Evolutionary conservation across 139 green algal genomes (phyloP).

Genomic region (Micractinium sp.): DNA sequence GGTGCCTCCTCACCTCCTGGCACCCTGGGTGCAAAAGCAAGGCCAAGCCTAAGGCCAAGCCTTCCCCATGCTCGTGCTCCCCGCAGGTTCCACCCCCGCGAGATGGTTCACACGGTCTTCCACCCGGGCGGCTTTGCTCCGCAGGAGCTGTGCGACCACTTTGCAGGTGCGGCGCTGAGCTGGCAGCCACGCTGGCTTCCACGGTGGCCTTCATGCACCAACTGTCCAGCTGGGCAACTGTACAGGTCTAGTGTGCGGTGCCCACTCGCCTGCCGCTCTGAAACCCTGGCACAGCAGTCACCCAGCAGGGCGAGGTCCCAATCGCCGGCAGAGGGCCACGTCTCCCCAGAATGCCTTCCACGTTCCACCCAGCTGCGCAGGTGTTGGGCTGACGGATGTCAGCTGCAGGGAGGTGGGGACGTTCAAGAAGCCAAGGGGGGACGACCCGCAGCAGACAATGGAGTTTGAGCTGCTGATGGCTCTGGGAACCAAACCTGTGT

Average conservation of each 20-base stretch:
- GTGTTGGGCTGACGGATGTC: neutral
- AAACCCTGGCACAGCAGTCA: neutral
- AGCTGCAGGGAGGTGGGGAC: neutral
- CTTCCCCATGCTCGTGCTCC: neutral
- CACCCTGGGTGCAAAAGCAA: no score
- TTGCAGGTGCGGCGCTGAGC: neutral
- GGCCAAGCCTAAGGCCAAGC: neutral
- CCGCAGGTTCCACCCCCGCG: neutral
- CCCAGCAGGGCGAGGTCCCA: neutral
- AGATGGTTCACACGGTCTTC: conserved; percentile 3
- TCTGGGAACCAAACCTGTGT: neutral
- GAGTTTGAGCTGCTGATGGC: conserved; percentile 5
- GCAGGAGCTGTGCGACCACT: neutral
- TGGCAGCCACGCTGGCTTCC: no score
- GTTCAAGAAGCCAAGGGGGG: neutral
- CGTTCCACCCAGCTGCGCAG: neutral
- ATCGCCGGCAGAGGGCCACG: neutral
- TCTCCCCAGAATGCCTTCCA: neutral
- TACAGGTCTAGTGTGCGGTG: neutral
- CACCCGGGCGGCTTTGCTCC: neutral
- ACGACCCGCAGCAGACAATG: neutral
- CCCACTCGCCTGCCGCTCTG: neutral
- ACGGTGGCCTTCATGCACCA: neutral
- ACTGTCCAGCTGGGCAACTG: neutral
- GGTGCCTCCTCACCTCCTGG: neutral